Base-by-base conservation (phyloP, 1,284 basidiomycete genomes). In the Trametes pubescens region DNA sequence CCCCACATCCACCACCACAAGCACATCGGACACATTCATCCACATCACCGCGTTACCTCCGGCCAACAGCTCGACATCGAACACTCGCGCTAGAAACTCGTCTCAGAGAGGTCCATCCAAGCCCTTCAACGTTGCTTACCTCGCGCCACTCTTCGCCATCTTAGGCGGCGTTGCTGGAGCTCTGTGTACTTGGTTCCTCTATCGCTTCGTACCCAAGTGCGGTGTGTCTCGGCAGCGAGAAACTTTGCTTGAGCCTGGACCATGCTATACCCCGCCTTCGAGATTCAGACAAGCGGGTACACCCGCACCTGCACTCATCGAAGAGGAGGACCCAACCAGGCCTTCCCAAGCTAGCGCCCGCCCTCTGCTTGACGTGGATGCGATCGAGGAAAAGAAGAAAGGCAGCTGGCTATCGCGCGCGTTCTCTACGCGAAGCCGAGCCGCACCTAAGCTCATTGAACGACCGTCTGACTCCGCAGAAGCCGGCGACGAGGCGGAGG, bases 11-110 rank as follows among this genome's bases (percentile, higher is more conserved):
- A 51, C 62, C 3, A 57, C 59, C 22, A 32, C 66, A 4, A 63
- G 59, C 10, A 43, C 62, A 11, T 48, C 66, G 10, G 49, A 51
- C 43, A 64, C 73, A 0, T n/a, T 73, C 14, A 70, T 73, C 21
- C 65, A 71, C 32, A 78, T 80, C 62, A 78, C 81, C 13, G 80
- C 80, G 14, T 70, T 80, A n/a, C 77, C 82, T n/a, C 79, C 82
- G 0, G 67, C 73, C 0, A 74, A 67, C 71, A 49, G 70, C 48
- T 59, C 63, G 51, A 37, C 71, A 57, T 76, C 72, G 21, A 64
- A 73, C 32, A 71, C 71, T 48, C 69, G 67, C 52, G 54, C 72
- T 34, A 71, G 70, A 44, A 62, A 54, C 53, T 48, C 68, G 58
- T 59, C 46, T 21, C 53, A n/a, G 29, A 54, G 24, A 21, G 53